Conservation (phyloP, 495 filamentous ascomycete species). For the Penicillium herquei region DNA sequence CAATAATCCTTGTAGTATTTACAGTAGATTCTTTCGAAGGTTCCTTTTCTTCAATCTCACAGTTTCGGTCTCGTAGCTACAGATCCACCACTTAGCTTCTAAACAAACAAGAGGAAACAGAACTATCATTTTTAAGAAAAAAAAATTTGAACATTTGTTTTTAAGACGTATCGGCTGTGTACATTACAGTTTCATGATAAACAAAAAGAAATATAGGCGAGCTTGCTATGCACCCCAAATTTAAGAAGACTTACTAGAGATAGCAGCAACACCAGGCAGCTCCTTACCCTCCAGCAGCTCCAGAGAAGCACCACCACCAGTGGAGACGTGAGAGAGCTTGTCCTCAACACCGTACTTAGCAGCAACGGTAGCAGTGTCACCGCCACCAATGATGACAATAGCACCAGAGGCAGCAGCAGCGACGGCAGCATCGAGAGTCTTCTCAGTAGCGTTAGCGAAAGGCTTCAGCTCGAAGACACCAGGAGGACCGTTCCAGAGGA, state of each 20-base stretch:
- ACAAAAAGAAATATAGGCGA: constrained; percentile 4
- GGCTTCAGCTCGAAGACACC: constrained; percentile 97
- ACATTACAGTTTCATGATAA: constrained; percentile 34
- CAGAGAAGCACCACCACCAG: constrained; percentile 91
- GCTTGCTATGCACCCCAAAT: background rate
- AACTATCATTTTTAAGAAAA: background rate
- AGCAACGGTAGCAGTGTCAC: constrained; percentile 96
- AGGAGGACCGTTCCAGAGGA: constrained; percentile 97
- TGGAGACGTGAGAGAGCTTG: constrained; percentile 97
- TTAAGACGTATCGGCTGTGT: constrained; percentile 12
- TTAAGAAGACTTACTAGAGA: constrained; percentile 76
- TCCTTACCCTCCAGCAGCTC: constrained; percentile 98
- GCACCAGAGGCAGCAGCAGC: constrained; percentile 73
- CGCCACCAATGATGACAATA: constrained; percentile 97
- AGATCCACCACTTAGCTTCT: constrained; percentile 9
- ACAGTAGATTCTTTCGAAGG: background rate
- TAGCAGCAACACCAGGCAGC: constrained; percentile 86
- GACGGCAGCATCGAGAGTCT: constrained; percentile 82
- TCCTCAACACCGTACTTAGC: constrained; percentile 95
- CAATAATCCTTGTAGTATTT: background rate
- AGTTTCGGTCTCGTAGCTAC: constrained; percentile 33
- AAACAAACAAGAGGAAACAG: background rate
- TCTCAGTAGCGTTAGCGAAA: constrained; percentile 89
- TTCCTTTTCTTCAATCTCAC: background rate
- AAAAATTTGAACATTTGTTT: constrained; percentile 7